Evolutionary conservation across 257 asterid species (phyloP).

Genomic region (Salvia hispanica): DNA sequence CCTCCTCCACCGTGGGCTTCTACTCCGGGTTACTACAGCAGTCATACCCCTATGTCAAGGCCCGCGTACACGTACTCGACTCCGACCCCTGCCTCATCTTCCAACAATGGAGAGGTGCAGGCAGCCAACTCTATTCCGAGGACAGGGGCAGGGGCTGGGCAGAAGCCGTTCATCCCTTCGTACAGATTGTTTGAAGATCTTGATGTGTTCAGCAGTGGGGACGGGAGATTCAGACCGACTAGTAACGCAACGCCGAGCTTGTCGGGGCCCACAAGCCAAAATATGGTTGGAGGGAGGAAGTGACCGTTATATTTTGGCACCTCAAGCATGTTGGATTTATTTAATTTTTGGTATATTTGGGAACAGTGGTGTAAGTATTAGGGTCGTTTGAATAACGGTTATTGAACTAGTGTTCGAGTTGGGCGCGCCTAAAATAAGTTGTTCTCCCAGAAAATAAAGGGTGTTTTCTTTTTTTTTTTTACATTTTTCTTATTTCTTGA

Average conservation of each 20-base stretch:
- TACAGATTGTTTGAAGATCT: constrained; percentile 91
- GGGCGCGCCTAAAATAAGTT: constrained; percentile 26
- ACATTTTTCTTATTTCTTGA: not conserved
- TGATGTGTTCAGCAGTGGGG: constrained; percentile 66
- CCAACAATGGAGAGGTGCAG: constrained; percentile 34
- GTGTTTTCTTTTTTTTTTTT: too few relatives aligned
- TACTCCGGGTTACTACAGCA: constrained; percentile 47
- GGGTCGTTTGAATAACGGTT: constrained; percentile 45
- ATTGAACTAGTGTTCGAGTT: constrained; percentile 19
- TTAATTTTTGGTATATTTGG: constrained; percentile 1
- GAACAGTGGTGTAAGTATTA: constrained; percentile 36
- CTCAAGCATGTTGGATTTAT: not conserved
- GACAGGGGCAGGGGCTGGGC: constrained; percentile 29
- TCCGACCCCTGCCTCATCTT: constrained; percentile 32
- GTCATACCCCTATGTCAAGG: constrained; percentile 37
- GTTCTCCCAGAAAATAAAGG: not conserved
- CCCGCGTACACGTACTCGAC: constrained; percentile 21
- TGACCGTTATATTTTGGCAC: constrained; percentile 12
- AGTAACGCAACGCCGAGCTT: constrained; percentile 41
- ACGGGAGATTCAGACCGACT: constrained; percentile 45
- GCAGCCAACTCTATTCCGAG: constrained; percentile 28
- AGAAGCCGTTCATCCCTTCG: constrained; percentile 56
- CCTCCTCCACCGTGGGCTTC: constrained; percentile 96
- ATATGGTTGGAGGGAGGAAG: constrained; percentile 47
- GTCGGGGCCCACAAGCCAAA: constrained; percentile 34